Evolutionary conservation across 2,329 filamentous ascomycete species (phyloP).

Genomic region (Hypoxylon sp.): DNA sequence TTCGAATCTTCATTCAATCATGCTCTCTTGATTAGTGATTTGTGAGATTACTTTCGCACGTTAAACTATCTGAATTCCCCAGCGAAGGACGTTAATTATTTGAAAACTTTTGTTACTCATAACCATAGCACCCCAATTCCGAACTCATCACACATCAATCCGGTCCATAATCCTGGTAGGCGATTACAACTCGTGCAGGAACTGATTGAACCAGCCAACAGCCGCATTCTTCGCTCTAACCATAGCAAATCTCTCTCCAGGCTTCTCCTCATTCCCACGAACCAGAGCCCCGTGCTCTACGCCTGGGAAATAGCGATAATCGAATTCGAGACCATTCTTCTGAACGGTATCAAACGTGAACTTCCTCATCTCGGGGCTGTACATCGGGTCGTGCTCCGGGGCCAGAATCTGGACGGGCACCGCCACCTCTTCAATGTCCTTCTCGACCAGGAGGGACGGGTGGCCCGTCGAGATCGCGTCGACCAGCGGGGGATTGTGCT

Average conservation of each 20-base stretch:
- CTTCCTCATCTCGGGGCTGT: constrained; percentile 62
- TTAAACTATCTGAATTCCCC: neutral
- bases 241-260: constrained; percentile 62
- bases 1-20: no score
- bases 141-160: neutral
- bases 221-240: constrained; percentile 63
- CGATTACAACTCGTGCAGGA: constrained; percentile 34
- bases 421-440: constrained; percentile 60
- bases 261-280: constrained; percentile 59
- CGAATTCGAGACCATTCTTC: constrained; percentile 59
- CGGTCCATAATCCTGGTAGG: neutral
- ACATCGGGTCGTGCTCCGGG: constrained; percentile 60
- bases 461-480: constrained; percentile 62
- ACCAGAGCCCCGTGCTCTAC: constrained; percentile 63
- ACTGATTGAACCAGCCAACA: constrained; percentile 61
- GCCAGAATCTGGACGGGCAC: constrained; percentile 63
- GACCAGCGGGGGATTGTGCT: constrained; percentile 56
- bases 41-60: neutral
- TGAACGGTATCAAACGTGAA: constrained; percentile 59
- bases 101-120: neutral
- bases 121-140: neutral
- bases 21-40: neutral
- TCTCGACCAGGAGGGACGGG: constrained; percentile 58
- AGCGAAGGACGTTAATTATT: neutral
- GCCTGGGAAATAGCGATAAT: constrained; percentile 67